Evolutionary conservation across 805 yeast species (phyloP), one percentile per base, ranked within the genome.

Genomic region (Candida koratica): DNA sequence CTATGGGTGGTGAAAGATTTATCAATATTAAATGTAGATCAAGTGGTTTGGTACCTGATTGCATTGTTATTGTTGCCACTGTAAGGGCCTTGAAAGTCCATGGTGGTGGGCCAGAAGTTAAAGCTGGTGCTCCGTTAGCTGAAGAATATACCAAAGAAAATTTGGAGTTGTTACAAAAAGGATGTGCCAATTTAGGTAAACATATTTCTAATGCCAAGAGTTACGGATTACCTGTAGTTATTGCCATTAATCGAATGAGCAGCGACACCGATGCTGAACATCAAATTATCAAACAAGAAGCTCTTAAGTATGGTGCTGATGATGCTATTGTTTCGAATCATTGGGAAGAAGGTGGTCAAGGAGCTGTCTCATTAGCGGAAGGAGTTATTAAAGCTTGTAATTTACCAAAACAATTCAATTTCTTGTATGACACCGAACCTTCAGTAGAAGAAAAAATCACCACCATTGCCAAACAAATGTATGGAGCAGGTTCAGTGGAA

Each of bases 1-100:
- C 97, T 32, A 90, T 90, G 97, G 98, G 98, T 47, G 97, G 97
- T 50, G 98, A 90, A 70, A 77, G 97, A 54, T 90, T 90, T 67
- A 77, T 90, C 64, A 87, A 90, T 69, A 90, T 90, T 61, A 90
- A 90, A 69, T 88, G 89, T 58, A 74, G 93, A 56, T 73, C 88
- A 7, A 78, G 86, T n/a, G 93, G 90, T 6, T 67, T 83, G 44
- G 69, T 69, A 19, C 94, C 94, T 13, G 86, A 84, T 56, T 79
- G 76, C 30, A 83, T 84, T 45, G 86, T 84, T 31, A 72, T 84
- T 49, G 94, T 84, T 42, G 93, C 94, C 35, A 84, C 94, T 25
- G 81, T 82, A 14, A 75, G 94, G 64, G 94, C 94, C 17, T 69
- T 84, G 61, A 84, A 84, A 61, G 77, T 84, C 32, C 94, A 84